Evolutionary conservation across 1,284 basidiomycete species (phyloP), one percentile per base, ranked within the genome.

Genomic region (Cryptococcus sp.): DNA sequence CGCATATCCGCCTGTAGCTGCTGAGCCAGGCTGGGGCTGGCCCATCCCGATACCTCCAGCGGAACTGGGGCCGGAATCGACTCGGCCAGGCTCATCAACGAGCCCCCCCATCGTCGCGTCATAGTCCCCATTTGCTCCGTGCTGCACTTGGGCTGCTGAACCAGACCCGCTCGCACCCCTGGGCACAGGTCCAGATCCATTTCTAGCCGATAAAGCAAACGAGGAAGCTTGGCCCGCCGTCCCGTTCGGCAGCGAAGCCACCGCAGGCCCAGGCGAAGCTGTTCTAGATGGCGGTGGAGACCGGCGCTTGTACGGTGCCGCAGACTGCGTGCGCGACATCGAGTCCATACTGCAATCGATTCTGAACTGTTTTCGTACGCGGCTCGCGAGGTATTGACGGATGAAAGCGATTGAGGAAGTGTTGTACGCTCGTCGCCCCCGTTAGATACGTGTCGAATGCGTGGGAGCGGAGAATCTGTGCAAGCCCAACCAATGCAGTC

Each of bases 1-100:
- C 2, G 89, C 86, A 69, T 91, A 92, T 20, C 54, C 60, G 15
- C 51, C 57, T 20, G 38, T 45, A 15, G 20, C 34, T n/a, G 40
- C 39, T 23, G 46, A 34, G 13, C 29, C 50, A 16, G 50, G 16
- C 16, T 38, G 37, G 4, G 50, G 16, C 16, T 38, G 37, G 4
- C 17, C 52, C 5, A 29, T 44, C 2, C 38, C 43, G 37, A 46
- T 38, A 6, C 46, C 25, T 34, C 48, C 48, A 4, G 50, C 22
- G n/a, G 40, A 34, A 41, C 43, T 39, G 23, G 26, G 43, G 7
- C 38, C 19, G 23, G 34, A 50, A n/a, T 34, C 37, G 17, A 20
- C 13, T 5, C 37, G 29, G 5, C 37, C 52, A 22, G 60, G 60
- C 20, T 55, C 54, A 37, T 58, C 57, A 10, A 56, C 51, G 22